These are phyloP conservation scores for Austropuccinia psidii DNA, from an alignment of 1,284 basidiomycete genomes.

Conservation along the genomic window DNA sequence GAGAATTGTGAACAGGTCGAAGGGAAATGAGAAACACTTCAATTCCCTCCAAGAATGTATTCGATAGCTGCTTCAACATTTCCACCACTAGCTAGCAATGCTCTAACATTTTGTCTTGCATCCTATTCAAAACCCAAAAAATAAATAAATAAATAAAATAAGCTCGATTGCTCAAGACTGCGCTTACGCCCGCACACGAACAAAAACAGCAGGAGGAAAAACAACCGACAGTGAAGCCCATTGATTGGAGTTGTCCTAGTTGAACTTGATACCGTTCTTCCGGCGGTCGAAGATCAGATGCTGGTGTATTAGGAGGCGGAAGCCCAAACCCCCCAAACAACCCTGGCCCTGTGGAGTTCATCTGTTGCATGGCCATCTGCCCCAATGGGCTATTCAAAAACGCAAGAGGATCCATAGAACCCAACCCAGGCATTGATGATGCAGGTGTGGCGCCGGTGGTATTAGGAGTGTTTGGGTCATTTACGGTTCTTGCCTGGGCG, in stretches of 20 bases:
- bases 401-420: constrained; percentile 39
- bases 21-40: no score
- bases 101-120: constrained; percentile 77
- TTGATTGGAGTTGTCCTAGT: constrained; percentile 47
- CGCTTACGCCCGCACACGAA: no score
- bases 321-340: constrained; percentile 43
- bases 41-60: constrained; percentile 65
- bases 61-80: constrained; percentile 84
- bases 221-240: constrained; percentile 50
- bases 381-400: constrained; percentile 33
- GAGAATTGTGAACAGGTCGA: no score
- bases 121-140: constrained; percentile 49
- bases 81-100: constrained; percentile 73
- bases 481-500: neutral
- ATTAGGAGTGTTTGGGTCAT: constrained; percentile 38
- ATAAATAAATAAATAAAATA: neutral
- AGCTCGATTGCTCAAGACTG: constrained; percentile 39
- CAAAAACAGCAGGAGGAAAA: neutral
- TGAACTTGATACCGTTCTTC: constrained; percentile 84
- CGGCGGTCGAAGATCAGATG: constrained; percentile 63
- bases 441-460: constrained; percentile 46
- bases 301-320: constrained; percentile 47
- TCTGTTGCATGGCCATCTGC: constrained; percentile 40
- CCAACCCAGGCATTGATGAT: constrained; percentile 38
- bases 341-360: constrained; percentile 40